phyloP scores from a whole-genome alignment of 108 stramenopile species.

The Conticribra weissflogii region DNA sequence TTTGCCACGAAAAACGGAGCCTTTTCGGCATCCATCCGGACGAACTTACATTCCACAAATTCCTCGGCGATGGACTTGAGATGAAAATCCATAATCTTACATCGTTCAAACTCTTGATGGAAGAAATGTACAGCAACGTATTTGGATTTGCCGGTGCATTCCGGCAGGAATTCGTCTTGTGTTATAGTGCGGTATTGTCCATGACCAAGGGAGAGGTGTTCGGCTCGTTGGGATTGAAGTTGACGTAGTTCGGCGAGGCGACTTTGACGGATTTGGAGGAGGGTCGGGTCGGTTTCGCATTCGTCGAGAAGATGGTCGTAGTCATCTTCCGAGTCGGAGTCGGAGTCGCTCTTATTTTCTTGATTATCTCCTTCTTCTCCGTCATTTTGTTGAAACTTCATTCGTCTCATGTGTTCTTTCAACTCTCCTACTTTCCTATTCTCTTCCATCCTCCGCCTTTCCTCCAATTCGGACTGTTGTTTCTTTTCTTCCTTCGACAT shows the following conservation, averaged over 20 bases:
- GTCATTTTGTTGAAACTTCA: conserved; percentile 40
- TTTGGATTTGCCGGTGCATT: conserved; percentile 74
- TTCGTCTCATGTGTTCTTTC: conserved; percentile 41
- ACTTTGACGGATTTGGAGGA: conserved; percentile 77
- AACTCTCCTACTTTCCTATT: conserved; percentile 30
- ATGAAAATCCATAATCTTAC: conserved; percentile 96
- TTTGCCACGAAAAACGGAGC: conserved; percentile 97
- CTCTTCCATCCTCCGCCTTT: conserved; percentile 25
- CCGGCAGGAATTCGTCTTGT: conserved; percentile 96
- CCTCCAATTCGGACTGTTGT: conserved; percentile 21
- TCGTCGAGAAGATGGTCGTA: conserved; percentile 43
- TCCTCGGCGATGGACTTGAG: conserved; percentile 70
- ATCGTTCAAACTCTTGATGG: conserved; percentile 94
- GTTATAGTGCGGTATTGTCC: conserved; percentile 92
- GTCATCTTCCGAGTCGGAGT: conserved; percentile 48
- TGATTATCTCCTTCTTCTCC: conserved; percentile 25
- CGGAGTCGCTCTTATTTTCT: conserved; percentile 40
- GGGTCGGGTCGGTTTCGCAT: conserved; percentile 73
- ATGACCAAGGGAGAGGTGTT: conserved; percentile 92
- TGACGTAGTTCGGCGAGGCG: conserved; percentile 84
- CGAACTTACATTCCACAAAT: conserved; percentile 90
- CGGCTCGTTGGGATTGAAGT: conserved; percentile 55
- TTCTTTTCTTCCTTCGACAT: conserved; percentile 13
- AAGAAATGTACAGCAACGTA: conserved; percentile 93
- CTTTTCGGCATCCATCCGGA: conserved; percentile 94